Base-by-base conservation (phyloP, 1,284 basidiomycete genomes). In the Meripilus lineatus region DNA sequence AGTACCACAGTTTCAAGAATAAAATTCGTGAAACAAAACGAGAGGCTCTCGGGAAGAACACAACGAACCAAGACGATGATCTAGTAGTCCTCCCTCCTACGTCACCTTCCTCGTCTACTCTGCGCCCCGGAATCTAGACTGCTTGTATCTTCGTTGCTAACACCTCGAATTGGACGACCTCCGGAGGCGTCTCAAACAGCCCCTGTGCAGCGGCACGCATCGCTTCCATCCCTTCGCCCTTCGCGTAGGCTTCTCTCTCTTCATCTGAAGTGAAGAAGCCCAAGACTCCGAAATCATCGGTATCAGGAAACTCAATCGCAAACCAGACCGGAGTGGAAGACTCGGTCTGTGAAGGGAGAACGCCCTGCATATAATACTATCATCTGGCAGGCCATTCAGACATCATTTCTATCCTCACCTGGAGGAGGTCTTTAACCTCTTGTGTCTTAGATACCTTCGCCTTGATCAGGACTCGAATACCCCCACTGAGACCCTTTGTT, bases 281-380 rank as follows among this genome's bases (percentile, higher is more conserved):
- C 48, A 71, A 45, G 42, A 70, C 67, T 3, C 58, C 68, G 50
- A 70, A 70, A 18, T 56, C 55, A 43, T 62, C 60, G n/a, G 64
- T 64, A 2, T 62, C 66, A 3, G 63, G 55, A 41, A 65, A 65
- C 46, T 68, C 58, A 42, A 70, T 52, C 3, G 68, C 66, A 43
- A 66, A 72, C 68, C 69, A 71, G 25, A 64, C 57, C 8, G 59
- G 56, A 2, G 69, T 69, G 26, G 55, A 52, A 2, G 54, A 42
- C 52, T 70, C 69, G 2, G 54, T 58, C 35, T 69, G n/a, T n/a
- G n/a, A n/a, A n/a, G n/a, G n/a, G n/a, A n/a, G n/a, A n/a, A n/a
- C n/a, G n/a, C n/a, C n/a, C n/a, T n/a, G n/a, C n/a, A n/a, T n/a
- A n/a, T n/a, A n/a, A n/a, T n/a, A n/a, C n/a, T n/a, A n/a, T n/a